Conservation (phyloP, 2,329 filamentous ascomycete species). For the Paraphaeosphaeria sporulosa region DNA sequence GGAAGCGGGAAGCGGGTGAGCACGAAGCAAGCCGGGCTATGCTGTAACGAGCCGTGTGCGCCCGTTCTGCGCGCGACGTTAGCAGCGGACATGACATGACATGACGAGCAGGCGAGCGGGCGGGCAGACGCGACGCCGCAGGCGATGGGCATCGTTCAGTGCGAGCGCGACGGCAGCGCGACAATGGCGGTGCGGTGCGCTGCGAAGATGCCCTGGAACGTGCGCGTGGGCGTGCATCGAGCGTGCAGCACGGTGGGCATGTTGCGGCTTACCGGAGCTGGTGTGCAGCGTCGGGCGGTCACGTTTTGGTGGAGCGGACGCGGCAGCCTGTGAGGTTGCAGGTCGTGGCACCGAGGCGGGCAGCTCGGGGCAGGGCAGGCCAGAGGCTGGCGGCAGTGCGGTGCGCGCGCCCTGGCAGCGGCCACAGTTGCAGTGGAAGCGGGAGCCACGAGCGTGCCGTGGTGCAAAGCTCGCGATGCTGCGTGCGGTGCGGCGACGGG, state of each 20-base stretch:
- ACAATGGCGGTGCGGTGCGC: not conserved
- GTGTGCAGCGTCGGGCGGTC: slow-evolving; percentile 44
- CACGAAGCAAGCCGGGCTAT: slow-evolving; percentile 29
- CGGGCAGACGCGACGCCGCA: not conserved
- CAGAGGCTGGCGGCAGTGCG: slow-evolving; percentile 17
- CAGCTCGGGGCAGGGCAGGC: slow-evolving; percentile 1
- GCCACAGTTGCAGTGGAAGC: slow-evolving; percentile 16
- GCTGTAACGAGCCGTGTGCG: slow-evolving; percentile 33
- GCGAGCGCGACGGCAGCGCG: not conserved
- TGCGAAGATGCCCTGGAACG: no score
- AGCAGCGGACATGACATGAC: slow-evolving; percentile 30
- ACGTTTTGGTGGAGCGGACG: slow-evolving; percentile 41
- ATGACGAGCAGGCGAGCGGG: slow-evolving; percentile 9
- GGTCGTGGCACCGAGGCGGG: slow-evolving; percentile 20
- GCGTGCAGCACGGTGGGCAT: slow-evolving; percentile 12
- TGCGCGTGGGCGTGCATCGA: not conserved
- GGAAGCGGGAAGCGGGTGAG: slow-evolving; percentile 23
- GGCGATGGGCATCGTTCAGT: not conserved
- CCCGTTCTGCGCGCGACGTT: slow-evolving; percentile 30
- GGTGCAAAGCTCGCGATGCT: slow-evolving; percentile 35
- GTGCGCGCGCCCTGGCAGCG: slow-evolving; percentile 25
- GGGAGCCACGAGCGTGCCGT: slow-evolving; percentile 29
- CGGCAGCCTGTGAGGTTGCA: slow-evolving; percentile 33
- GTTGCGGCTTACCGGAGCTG: slow-evolving; percentile 42
- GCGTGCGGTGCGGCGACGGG: not conserved